Conservation (phyloP, 345 rosid species). For the Pugionium dolabratum region DNA sequence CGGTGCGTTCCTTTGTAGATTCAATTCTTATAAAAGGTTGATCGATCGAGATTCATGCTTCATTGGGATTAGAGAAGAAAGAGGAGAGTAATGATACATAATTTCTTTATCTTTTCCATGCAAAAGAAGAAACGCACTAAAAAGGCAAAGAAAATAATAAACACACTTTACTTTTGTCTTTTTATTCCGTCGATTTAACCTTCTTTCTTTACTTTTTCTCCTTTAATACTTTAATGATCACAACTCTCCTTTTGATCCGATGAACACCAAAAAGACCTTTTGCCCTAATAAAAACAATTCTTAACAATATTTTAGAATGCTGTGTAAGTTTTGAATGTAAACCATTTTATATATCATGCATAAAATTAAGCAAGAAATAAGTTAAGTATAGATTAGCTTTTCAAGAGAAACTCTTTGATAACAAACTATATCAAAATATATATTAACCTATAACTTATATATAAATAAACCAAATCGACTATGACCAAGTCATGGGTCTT, state of each 20-base stretch:
- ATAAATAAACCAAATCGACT: too few relatives aligned
- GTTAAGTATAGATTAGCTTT: too few relatives aligned
- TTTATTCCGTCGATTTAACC: slow-evolving; percentile 35
- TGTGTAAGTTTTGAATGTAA: too few relatives aligned
- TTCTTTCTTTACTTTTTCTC: slow-evolving; percentile 37
- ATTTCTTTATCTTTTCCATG: slow-evolving; percentile 42
- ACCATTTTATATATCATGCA: too few relatives aligned
- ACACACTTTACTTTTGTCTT: slow-evolving; percentile 20
- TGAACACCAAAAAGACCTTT: slow-evolving; percentile 40
- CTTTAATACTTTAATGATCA: slow-evolving; percentile 43
- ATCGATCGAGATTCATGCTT: slow-evolving; percentile 38
- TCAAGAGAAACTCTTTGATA: too few relatives aligned
- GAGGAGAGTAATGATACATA: slow-evolving; percentile 37
- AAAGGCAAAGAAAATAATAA: slow-evolving; percentile 33
- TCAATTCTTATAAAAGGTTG: slow-evolving; percentile 13
- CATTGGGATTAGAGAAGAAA: slow-evolving; percentile 39
- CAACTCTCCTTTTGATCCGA: slow-evolving; percentile 40
- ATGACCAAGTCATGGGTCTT: too few relatives aligned
- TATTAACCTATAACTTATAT: too few relatives aligned
- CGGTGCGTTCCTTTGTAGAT: slow-evolving; percentile 27
- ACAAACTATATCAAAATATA: too few relatives aligned
- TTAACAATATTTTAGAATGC: too few relatives aligned
- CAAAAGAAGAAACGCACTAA: slow-evolving; percentile 41
- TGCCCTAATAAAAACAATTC: too few relatives aligned
- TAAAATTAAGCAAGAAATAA: too few relatives aligned